phyloP scores from a whole-genome alignment of 139 green algal genomes.

The Mychonastes homosphaera region DNA sequence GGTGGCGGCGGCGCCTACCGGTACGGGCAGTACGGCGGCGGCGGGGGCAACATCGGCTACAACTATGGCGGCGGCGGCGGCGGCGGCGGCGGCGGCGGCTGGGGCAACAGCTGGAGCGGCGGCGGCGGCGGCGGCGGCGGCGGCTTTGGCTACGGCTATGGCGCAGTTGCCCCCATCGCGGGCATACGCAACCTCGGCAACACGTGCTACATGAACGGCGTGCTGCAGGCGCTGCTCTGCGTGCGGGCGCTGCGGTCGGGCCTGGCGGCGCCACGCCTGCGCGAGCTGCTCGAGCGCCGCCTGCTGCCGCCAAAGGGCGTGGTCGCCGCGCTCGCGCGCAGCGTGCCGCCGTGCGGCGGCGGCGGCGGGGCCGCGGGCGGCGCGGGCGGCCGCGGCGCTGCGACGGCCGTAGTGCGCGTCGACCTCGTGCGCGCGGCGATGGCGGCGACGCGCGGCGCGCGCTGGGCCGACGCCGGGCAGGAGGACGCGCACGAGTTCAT shows the following conservation, averaged over 20 bases:
- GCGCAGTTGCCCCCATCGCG: background rate
- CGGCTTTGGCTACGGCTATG: background rate
- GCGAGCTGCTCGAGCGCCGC: background rate
- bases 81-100: no score
- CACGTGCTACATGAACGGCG: slow-evolving; percentile 50
- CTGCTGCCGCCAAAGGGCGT: background rate
- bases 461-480: slow-evolving; percentile 37
- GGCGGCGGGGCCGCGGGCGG: slow-evolving; percentile 3
- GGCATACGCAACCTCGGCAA: slow-evolving; percentile 49
- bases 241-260: background rate
- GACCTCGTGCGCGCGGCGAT: slow-evolving; percentile 40
- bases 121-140: background rate
- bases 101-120: no score
- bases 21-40: no score
- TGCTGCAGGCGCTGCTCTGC: slow-evolving; percentile 30
- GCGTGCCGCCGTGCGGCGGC: background rate
- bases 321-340: background rate
- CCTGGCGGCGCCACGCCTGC: background rate
- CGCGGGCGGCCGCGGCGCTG: background rate
- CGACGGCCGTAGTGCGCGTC: slow-evolving; percentile 19
- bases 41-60: no score
- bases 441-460: slow-evolving; percentile 12
- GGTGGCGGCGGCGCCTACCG: no score
- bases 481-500: slow-evolving; percentile 69
- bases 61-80: no score